phyloP scores from a whole-genome alignment of 2,329 filamentous ascomycete genomes.

The Xylariaceae sp. region DNA sequence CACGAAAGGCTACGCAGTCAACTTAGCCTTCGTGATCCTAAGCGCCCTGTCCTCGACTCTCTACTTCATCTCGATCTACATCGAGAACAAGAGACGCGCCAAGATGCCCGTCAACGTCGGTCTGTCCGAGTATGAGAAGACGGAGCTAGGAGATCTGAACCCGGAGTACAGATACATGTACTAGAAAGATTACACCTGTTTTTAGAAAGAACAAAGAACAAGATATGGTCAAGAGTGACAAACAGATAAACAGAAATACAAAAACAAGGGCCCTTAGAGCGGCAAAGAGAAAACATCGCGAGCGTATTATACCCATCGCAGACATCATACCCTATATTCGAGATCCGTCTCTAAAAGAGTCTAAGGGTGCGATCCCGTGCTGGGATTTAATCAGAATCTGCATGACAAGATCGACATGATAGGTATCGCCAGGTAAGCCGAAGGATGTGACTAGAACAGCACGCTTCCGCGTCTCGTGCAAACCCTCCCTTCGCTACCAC shows the following conservation, averaged over 20 bases:
- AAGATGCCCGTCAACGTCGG: slow-evolving; percentile 43
- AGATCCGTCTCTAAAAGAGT: no score
- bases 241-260: neutral
- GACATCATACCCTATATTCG: no score
- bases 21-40: slow-evolving; percentile 67
- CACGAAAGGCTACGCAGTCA: slow-evolving; percentile 71
- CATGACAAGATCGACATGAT: neutral
- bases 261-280: neutral
- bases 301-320: no score
- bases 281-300: neutral
- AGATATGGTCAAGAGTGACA: neutral
- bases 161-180: slow-evolving; percentile 54
- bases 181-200: slow-evolving; percentile 28
- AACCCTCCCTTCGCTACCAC: neutral
- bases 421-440: neutral
- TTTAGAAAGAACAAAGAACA: neutral
- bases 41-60: slow-evolving; percentile 56
- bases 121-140: slow-evolving; percentile 58
- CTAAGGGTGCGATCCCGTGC: no score
- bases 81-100: slow-evolving; percentile 58
- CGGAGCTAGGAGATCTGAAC: slow-evolving; percentile 52
- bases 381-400: neutral
- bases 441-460: neutral
- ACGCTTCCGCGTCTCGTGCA: neutral
- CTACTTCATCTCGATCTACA: slow-evolving; percentile 57